Conservation (phyloP, 768 basidiomycete species). For the Tulasnella sp. region DNA sequence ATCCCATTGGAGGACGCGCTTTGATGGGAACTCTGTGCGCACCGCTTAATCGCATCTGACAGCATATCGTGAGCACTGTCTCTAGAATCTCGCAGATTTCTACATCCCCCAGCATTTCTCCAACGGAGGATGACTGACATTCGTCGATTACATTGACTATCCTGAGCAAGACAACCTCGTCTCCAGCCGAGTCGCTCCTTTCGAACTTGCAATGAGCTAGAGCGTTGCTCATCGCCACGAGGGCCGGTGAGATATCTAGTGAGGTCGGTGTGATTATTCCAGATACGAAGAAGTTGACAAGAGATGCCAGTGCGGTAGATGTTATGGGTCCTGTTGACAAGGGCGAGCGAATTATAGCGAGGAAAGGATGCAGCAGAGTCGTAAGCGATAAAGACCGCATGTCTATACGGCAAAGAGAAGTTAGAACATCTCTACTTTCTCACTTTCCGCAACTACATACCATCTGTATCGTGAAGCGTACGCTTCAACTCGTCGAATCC, state of each 20-base stretch:
- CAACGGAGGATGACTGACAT: constrained; percentile 53
- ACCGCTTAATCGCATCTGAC: constrained; percentile 95
- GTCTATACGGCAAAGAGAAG: constrained; percentile 34
- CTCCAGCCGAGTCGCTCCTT: constrained; percentile 92
- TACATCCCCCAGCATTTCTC: constrained; percentile 71
- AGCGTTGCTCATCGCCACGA: constrained; percentile 77
- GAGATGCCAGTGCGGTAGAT: constrained; percentile 77
- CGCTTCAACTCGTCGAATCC: constrained; percentile 83
- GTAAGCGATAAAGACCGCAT: constrained; percentile 46
- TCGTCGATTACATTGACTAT: constrained; percentile 85
- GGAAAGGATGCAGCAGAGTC: constrained; percentile 73
- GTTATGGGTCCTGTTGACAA: constrained; percentile 96
- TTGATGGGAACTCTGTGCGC: constrained; percentile 26
- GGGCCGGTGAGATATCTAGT: constrained; percentile 47
- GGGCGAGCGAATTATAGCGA: constrained; percentile 85
- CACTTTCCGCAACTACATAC: constrained; percentile 38
- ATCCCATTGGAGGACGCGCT: neutral
- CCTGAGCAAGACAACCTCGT: constrained; percentile 88
- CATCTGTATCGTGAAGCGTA: constrained; percentile 48
- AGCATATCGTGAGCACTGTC: constrained; percentile 92
- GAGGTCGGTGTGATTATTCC: constrained; percentile 55
- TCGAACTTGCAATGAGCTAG: constrained; percentile 97
- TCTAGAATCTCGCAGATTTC: constrained; percentile 98
- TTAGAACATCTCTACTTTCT: neutral
- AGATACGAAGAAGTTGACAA: constrained; percentile 81